Conservation (phyloP, 78 protist genomes). For the Acrasis kona region DNA sequence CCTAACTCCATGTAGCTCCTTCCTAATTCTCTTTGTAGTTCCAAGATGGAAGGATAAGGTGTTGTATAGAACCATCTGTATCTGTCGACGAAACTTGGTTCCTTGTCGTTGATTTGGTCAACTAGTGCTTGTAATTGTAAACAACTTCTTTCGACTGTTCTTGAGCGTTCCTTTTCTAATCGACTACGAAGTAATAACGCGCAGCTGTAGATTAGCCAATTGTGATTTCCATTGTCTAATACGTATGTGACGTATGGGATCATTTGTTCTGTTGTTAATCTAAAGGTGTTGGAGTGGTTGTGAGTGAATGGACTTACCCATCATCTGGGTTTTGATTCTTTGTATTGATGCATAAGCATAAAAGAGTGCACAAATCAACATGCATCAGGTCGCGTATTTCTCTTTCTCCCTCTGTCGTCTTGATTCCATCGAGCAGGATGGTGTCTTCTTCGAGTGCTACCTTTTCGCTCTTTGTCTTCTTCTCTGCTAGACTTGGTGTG, state of each 20-base stretch:
- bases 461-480: not conserved
- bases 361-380: not conserved
- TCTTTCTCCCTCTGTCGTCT: not conserved
- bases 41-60: not conserved
- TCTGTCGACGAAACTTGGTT: not conserved
- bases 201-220: not conserved
- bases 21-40: not conserved
- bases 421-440: not conserved
- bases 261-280: not conserved
- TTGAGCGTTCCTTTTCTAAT: not conserved
- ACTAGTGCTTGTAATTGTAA: not conserved
- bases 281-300: too few species aligned
- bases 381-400: not conserved
- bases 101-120: not conserved
- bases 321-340: not conserved
- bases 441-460: not conserved
- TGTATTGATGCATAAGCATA: not conserved
- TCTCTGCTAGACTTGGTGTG: not conserved
- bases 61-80: not conserved
- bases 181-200: not conserved
- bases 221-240: too few species aligned
- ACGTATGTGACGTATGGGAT: not conserved
- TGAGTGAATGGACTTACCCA: too few species aligned
- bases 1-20: not conserved
- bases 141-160: not conserved